Evolutionary conservation across 345 rosid genomes (phyloP).

Genomic region (Eucalyptus virginea): DNA sequence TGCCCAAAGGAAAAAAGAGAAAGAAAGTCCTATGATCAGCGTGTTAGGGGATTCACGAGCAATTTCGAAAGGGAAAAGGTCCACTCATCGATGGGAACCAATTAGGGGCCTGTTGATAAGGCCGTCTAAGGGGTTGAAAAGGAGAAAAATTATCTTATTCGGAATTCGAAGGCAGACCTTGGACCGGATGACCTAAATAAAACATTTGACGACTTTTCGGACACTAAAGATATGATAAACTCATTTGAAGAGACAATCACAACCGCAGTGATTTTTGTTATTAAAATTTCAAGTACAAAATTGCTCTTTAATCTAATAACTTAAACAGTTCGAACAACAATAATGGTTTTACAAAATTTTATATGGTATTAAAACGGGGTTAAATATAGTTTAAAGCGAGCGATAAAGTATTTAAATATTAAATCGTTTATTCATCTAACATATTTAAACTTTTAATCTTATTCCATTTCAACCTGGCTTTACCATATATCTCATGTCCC

Average conservation of each 20-base stretch:
- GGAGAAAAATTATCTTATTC: background rate
- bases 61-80: no score
- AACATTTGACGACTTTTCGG: background rate
- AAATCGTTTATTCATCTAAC: rapidly evolving
- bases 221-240: background rate
- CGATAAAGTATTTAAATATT: background rate
- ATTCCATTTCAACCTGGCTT: background rate
- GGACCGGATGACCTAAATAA: background rate
- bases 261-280: background rate
- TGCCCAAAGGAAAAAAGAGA: no score
- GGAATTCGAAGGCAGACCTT: background rate
- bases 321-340: rapidly evolving
- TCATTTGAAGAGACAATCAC: background rate
- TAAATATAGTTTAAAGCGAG: background rate
- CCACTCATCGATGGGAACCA: no score
- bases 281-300: background rate
- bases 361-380: background rate
- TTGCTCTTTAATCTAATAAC: background rate
- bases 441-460: background rate
- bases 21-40: no score
- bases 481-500: background rate
- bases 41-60: no score
- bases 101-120: no score
- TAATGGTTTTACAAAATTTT: rapidly evolving
- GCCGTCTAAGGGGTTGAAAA: no score